Percentiles rank a stretch among this genome's conserved stretches.
These are phyloP conservation scores for Nitzschia putrida DNA, from an alignment of 108 stramenopile species.

Conservation along the genomic window DNA sequence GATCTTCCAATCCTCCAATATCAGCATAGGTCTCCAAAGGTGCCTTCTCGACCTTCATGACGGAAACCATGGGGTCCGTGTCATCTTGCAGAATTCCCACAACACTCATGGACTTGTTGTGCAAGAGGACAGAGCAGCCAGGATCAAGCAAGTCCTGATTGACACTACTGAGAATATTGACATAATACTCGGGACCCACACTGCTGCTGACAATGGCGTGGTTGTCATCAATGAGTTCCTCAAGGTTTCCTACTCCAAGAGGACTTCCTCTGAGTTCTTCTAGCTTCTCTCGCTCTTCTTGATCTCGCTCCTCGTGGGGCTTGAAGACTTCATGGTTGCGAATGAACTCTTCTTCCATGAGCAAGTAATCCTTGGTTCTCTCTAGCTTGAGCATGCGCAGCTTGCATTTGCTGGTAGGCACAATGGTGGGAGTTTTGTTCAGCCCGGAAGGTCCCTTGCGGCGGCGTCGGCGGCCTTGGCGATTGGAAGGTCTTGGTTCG, in stretches of 20 bases:
- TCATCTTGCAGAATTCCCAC: slow-evolving; percentile 98
- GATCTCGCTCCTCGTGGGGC: slow-evolving; percentile 95
- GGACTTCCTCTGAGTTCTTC: slow-evolving; percentile 98
- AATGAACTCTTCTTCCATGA: slow-evolving; percentile 99
- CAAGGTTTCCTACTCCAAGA: slow-evolving; percentile 93
- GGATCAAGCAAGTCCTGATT: slow-evolving; percentile 99
- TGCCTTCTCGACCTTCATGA: slow-evolving; percentile 99
- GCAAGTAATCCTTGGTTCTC: slow-evolving; percentile 97
- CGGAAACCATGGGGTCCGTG: slow-evolving; percentile 96
- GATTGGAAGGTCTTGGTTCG: slow-evolving; percentile 84
- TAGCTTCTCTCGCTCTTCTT: slow-evolving; percentile 95
- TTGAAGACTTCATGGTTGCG: slow-evolving; percentile 98
- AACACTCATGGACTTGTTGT: slow-evolving; percentile 98
- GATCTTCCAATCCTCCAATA: slow-evolving; percentile 97
- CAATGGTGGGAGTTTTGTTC: slow-evolving; percentile 80
- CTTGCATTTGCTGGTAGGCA: slow-evolving; percentile 96
- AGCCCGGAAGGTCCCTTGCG: slow-evolving; percentile 91
- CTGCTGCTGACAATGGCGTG: slow-evolving; percentile 96
- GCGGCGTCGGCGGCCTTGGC: slow-evolving; percentile 87
- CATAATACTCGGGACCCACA: slow-evolving; percentile 99
- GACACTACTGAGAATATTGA: slow-evolving; percentile 95
- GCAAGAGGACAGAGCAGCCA: slow-evolving; percentile 94
- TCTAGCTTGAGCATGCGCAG: slow-evolving; percentile 95
- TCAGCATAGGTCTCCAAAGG: slow-evolving; percentile 98
- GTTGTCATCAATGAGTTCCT: slow-evolving; percentile 99